Evolutionary conservation across 306 rosid genomes (phyloP).

Genomic region (Gillenia trifoliata): DNA sequence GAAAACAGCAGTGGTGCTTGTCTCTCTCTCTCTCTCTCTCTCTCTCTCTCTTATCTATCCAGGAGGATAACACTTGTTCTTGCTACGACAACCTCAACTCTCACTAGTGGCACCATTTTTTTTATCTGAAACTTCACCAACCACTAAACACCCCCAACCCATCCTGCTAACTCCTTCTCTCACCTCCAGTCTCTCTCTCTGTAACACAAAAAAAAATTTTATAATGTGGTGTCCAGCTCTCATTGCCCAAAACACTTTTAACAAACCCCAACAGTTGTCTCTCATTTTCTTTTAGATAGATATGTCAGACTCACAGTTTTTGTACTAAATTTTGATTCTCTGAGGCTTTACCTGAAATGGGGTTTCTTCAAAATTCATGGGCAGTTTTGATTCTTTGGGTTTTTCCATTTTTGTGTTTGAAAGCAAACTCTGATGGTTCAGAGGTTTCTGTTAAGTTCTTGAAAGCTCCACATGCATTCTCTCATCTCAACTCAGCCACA

Average conservation of each 20-base stretch:
- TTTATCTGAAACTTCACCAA: conserved; percentile 36
- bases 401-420: conserved; percentile 34
- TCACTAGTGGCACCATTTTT: conserved; percentile 27
- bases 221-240: conserved; percentile 10
- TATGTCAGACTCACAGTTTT: conserved; percentile 10
- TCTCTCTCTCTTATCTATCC: conserved; percentile 19
- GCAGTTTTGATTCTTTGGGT: conserved; percentile 34
- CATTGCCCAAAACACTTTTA: conserved; percentile 14
- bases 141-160: conserved; percentile 35
- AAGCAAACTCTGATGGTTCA: conserved; percentile 38
- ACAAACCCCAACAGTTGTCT: conserved; percentile 27
- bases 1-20: not conserved
- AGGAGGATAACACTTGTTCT: conserved; percentile 18
- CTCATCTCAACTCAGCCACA: conserved; percentile 65
- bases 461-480: conserved; percentile 70
- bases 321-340: not conserved
- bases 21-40: conserved; percentile 9
- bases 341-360: conserved; percentile 40
- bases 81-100: conserved; percentile 21
- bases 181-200: conserved; percentile 16
- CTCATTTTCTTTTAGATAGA: conserved; percentile 16
- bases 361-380: conserved; percentile 28
- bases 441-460: conserved; percentile 57
- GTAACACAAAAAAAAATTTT: conserved; percentile 1
- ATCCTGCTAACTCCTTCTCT: conserved; percentile 20